Conservation (phyloP, 768 basidiomycete species). For the Hemileccinum rubropunctum region DNA sequence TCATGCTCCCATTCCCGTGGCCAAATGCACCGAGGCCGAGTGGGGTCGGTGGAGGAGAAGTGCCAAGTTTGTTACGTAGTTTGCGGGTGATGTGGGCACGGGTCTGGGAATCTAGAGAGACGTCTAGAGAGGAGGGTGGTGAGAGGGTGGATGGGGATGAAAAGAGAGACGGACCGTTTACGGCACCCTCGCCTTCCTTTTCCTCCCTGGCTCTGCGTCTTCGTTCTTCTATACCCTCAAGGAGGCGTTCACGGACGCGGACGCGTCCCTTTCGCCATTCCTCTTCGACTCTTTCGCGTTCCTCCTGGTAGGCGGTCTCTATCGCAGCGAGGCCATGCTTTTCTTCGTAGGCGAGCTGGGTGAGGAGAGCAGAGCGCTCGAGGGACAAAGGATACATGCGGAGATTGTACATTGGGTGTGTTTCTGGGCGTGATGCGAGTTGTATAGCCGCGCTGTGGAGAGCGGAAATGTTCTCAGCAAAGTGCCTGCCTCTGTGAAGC, state of each 20-base stretch:
- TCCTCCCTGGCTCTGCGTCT: conserved; percentile 77
- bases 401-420: conserved; percentile 61
- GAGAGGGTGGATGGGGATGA: background rate
- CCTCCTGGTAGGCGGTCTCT: conserved; percentile 72
- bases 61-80: conserved; percentile 75
- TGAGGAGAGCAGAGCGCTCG: conserved; percentile 72
- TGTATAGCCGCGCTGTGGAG: conserved; percentile 59
- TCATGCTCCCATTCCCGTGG: conserved; percentile 38
- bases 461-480: conserved; percentile 57
- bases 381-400: conserved; percentile 71
- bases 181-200: conserved; percentile 84
- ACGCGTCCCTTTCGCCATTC: conserved; percentile 78
- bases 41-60: conserved; percentile 77
- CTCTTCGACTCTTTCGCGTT: conserved; percentile 75
- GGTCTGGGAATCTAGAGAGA: conserved; percentile 70
- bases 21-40: conserved; percentile 39
- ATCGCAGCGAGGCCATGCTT: conserved; percentile 64
- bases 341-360: conserved; percentile 66
- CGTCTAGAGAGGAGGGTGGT: conserved; percentile 45
- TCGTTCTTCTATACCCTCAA: conserved; percentile 85
- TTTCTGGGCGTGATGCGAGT: conserved; percentile 67
- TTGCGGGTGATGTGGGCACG: conserved; percentile 82
- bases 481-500: conserved; percentile 52
- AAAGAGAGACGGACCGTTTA: conserved; percentile 48
- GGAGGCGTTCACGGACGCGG: conserved; percentile 68